These are phyloP conservation scores for Verticillium dahliae DNA, from an alignment of 2,329 filamentous ascomycete genomes.

Conservation along the genomic window DNA sequence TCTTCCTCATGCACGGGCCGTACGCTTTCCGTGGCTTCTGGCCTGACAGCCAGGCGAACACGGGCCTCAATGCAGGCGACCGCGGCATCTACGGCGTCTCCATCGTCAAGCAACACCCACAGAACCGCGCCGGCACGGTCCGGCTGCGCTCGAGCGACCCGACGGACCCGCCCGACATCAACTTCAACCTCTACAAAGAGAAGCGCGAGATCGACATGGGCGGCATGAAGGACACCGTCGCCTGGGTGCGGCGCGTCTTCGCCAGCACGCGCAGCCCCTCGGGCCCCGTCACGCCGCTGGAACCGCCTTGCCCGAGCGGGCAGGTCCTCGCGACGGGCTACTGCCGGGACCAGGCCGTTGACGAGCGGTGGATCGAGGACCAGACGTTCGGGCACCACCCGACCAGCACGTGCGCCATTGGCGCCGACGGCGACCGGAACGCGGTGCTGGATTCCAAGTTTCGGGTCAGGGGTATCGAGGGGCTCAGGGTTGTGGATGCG, in stretches of 20 bases:
- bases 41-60: constrained; percentile 36
- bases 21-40: constrained; percentile 49
- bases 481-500: constrained; percentile 20
- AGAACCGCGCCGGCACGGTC: constrained; percentile 48
- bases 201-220: constrained; percentile 31
- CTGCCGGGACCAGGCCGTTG: constrained; percentile 30
- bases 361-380: constrained; percentile 29
- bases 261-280: constrained; percentile 11
- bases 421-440: constrained; percentile 39
- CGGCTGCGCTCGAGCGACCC: constrained; percentile 49
- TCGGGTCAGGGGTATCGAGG: constrained; percentile 31
- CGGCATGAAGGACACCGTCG: constrained; percentile 37
- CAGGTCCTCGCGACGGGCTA: constrained; percentile 11
- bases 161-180: constrained; percentile 52
- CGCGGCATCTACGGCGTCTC: constrained; percentile 32
- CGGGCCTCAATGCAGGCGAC: constrained; percentile 21
- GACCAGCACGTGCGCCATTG: constrained; percentile 46
- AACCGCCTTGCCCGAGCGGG: constrained; percentile 11
- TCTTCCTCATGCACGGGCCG: constrained; percentile 18
- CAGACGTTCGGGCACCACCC: constrained; percentile 49
- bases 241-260: constrained; percentile 19
- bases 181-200: constrained; percentile 44
- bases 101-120: constrained; percentile 25
- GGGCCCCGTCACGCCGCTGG: constrained; percentile 12
- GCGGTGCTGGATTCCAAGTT: constrained; percentile 50